Base-by-base conservation (phyloP, 176 grass and related monocot genomes). In the bread wheat (Triticum aestivum) region DNA sequence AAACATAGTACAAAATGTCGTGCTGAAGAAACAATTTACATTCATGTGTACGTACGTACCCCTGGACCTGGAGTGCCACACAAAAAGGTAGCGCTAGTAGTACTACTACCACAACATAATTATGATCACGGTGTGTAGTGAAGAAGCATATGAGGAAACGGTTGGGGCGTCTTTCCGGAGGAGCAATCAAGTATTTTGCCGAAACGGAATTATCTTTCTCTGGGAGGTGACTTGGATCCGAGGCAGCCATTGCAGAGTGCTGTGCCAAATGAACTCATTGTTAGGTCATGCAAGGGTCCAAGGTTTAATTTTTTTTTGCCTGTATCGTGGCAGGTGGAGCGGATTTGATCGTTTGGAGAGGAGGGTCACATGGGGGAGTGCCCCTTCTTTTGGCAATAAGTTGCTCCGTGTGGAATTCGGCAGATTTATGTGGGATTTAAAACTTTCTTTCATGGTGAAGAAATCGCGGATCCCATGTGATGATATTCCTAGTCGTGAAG, bases 151-250 rank as follows among this genome's bases (percentile, higher is more conserved):
- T 21, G 10, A 32, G 45, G 73, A 76, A 76, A 54, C 73, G 27
- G 73, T 76, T 76, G 73, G 27, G 73, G 30, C 73, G 15, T 52
- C 73, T 76, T 76, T 76, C 73, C 5, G 26, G 15, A 27, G 14
- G 26, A 52, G 45, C 73, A 54, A 76, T 76, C 73, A 76, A 76
- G 73, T 76, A 45, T 26, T 32, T 76, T 76, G 45, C 45, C 27
- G 73, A 33, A 76, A 76, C 30, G 15, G 73, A 54, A 54, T 30
- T 76, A 76, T 76, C 73, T 52, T 54, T 18, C 59, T 4, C 49
- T 24, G 45, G 17, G 70, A 27, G 37, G 33, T 18, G 33, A 37
- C 17, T 10, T 38, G 67, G 67, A 69, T 69, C 67, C 33, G 67
- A 71, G 34, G 69, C 68, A 2, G 52, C 52, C 18, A 58, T 18